Percentiles rank a stretch among this genome's conserved stretches.
These are phyloP conservation scores for Aspergillus sp. DNA, from an alignment of 2,329 filamentous ascomycete genomes.

Conservation along the genomic window DNA sequence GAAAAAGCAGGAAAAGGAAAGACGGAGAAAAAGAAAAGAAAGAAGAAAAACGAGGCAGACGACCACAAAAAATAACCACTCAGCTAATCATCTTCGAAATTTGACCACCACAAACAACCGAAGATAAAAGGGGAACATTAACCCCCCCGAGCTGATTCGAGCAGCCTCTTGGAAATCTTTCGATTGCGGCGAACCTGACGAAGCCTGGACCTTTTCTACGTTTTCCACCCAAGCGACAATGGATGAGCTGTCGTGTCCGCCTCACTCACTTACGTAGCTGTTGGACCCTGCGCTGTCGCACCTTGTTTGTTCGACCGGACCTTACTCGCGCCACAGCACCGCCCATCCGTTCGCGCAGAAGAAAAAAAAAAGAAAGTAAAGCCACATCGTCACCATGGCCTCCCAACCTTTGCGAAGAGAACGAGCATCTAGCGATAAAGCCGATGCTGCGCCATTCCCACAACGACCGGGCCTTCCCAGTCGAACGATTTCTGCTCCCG, in stretches of 20 bases:
- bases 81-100: not conserved
- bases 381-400: conserved; percentile 24
- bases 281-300: conserved; percentile 27
- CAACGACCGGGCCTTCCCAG: conserved; percentile 35
- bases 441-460: conserved; percentile 27
- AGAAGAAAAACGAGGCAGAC: not conserved
- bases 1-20: conserved; percentile 7
- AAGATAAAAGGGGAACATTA: not conserved
- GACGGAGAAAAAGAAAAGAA: conserved; percentile 1
- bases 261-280: conserved; percentile 33
- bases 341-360: conserved; percentile 15
- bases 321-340: conserved; percentile 16
- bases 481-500: conserved; percentile 40
- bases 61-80: too few species aligned
- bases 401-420: conserved; percentile 33
- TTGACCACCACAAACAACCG: not conserved
- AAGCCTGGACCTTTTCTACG: conserved; percentile 8
- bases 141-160: not conserved
- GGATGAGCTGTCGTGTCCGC: conserved; percentile 33
- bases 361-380: not conserved
- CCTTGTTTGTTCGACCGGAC: conserved; percentile 22
- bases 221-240: conserved; percentile 30
- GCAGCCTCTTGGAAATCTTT: not conserved
- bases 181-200: not conserved
- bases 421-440: conserved; percentile 36